Base-by-base conservation (phyloP, 2,329 filamentous ascomycete genomes). In the Trichothecium sympodiale region DNA sequence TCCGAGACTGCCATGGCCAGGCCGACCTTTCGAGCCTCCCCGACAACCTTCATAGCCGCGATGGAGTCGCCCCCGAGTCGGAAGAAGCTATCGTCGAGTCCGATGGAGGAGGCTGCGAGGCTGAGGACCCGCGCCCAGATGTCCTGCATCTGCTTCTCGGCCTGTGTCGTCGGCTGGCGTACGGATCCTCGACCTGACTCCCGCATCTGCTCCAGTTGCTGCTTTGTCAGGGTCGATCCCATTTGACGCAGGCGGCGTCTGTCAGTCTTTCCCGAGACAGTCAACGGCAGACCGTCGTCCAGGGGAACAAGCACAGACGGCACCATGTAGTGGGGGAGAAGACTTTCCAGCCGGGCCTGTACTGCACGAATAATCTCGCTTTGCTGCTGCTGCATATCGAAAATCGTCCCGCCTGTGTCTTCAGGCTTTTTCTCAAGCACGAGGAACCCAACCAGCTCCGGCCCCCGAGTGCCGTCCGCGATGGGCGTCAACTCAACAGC, bases 31-130 rank as follows among this genome's bases (percentile, higher is more conserved):
- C 17, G 32, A 3, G 35, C 35, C 17, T 32, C 31, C 7, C 31
- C 31, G 7, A 32, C 31, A 8, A 32, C 31, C 16, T 23, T 64
- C 59, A 69, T 72, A 2, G 65, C 65, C 2, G 55, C 42, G 2
- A 69, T 55, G 1, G 65, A 69, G 44, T 69, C 62, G 16, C 66
- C 66, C 8, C 66, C 66, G 0, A 66, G 54, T 1, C 53, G 53
- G 52, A 69, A 67, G 47, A 70, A 69, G 47, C 60, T 65, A 41
- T 67, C 60, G 4, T 61, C 55, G 4, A 54, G 40, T 6, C 56
- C 54, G 17, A 67, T 59, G 8, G 47, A 39, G 4, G 55, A 45
- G 15, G 51, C 38, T 4, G 47, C 42, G 3, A 60, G 41, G 6
- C 44, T 44, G 6, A 66, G 48, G 0, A 61, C 46, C 3, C 51